Conservation (phyloP, 1,139 yeast genomes). For the Blastobotrys persicus region DNA sequence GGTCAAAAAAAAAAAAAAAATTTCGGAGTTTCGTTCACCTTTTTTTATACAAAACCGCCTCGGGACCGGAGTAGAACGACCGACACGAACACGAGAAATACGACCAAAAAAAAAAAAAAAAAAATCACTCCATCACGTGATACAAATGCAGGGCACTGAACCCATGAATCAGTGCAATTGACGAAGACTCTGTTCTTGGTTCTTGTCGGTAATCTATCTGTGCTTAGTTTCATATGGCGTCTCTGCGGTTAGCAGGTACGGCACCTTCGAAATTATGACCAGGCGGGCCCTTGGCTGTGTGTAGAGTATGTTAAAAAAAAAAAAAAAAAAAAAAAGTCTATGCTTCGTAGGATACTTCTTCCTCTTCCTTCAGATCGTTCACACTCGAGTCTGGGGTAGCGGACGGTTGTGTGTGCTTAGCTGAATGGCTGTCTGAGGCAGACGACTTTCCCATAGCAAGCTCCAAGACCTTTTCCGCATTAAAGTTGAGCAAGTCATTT, state of each 20-base stretch:
- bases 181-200: too few species aligned
- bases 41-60: conserved; percentile 10
- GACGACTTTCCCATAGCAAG: too few species aligned
- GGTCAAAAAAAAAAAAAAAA: neutral
- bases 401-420: neutral
- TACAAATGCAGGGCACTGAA: too few species aligned
- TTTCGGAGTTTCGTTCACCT: neutral
- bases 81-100: neutral
- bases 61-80: conserved; percentile 4
- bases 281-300: neutral
- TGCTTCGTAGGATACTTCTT: conserved; percentile 28
- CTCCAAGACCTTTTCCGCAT: conserved; percentile 11
- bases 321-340: neutral
- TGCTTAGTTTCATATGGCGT: too few species aligned
- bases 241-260: too few species aligned
- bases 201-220: too few species aligned
- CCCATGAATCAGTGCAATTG: too few species aligned
- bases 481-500: conserved; percentile 18
- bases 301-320: too few species aligned
- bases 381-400: too few species aligned
- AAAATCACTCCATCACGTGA: conserved; percentile 15
- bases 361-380: conserved; percentile 1
- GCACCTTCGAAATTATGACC: neutral
- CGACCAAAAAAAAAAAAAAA: neutral
- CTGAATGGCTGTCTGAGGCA: too few species aligned